Percentiles rank a stretch among this genome's conserved stretches.
Evolutionary conservation across 441 rosid species (phyloP).

Genomic region (Isatis lusitanica): DNA sequence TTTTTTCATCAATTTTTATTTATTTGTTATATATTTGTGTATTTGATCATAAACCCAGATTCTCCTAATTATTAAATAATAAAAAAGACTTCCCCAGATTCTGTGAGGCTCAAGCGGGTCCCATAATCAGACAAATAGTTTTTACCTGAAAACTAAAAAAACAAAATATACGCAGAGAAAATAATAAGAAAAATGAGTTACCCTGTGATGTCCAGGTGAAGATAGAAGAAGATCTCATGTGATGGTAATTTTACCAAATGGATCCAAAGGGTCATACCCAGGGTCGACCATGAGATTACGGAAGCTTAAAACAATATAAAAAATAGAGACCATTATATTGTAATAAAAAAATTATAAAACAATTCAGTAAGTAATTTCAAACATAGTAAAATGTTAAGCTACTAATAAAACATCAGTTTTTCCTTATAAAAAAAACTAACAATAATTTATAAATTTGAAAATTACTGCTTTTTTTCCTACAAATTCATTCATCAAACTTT

Average conservation of each 20-base stretch:
- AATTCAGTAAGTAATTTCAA: no score
- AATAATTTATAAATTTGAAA: no score
- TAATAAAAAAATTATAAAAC: no score
- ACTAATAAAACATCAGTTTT: no score
- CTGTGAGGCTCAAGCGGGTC: constrained; percentile 11
- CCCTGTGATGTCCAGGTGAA: constrained; percentile 25
- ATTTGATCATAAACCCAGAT: constrained; percentile 33
- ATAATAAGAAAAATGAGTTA: constrained; percentile 3
- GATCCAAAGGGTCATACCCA: constrained; percentile 87
- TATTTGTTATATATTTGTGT: background rate
- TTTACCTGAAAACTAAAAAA: background rate
- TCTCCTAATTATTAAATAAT: background rate
- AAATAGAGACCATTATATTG: no score
- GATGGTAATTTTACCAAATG: constrained; percentile 65
- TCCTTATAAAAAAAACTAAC: no score
- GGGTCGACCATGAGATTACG: no score
- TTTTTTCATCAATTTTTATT: no score
- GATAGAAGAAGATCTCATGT: constrained; percentile 75
- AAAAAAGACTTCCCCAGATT: background rate
- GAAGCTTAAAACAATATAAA: no score
- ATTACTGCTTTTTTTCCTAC: no score
- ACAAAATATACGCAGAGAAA: background rate
- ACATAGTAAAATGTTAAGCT: no score
- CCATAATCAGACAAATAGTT: background rate
- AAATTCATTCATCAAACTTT: no score